These are phyloP conservation scores for Flaveria ramosissima DNA, from an alignment of 129 eudicot genomes.

Conservation along the genomic window DNA sequence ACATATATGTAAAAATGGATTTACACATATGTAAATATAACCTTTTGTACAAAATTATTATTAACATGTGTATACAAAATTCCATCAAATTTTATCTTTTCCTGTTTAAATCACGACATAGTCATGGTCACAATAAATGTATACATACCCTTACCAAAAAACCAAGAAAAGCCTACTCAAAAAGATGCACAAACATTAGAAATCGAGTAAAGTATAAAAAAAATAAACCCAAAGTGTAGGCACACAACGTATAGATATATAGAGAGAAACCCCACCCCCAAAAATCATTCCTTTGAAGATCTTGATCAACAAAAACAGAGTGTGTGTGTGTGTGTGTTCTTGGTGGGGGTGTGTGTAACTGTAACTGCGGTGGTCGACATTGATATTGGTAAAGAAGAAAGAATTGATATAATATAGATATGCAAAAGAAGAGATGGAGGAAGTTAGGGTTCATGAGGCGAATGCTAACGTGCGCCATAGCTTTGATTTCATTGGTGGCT, in stretches of 20 bases:
- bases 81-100: not conserved
- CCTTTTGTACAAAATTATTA: too few relatives aligned
- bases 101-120: too few relatives aligned
- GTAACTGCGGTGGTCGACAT: not conserved
- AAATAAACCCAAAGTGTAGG: too few relatives aligned
- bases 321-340: conserved; percentile 23
- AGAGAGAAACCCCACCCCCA: conserved; percentile 21
- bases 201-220: not conserved
- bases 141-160: conserved; percentile 30
- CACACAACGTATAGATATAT: not conserved
- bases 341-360: conserved; percentile 19
- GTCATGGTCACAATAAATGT: conserved; percentile 18
- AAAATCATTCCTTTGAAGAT: conserved; percentile 43
- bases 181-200: conserved; percentile 22
- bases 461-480: conserved; percentile 70
- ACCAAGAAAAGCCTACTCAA: conserved; percentile 3
- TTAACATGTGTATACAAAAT: too few relatives aligned
- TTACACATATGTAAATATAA: too few relatives aligned
- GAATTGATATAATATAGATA: conserved; percentile 23
- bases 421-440: conserved; percentile 60
- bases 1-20: too few relatives aligned
- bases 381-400: conserved; percentile 10
- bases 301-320: conserved; percentile 33
- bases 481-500: conserved; percentile 58
- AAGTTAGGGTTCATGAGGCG: conserved; percentile 60